Base-by-base conservation (phyloP, 1,139 yeast species). In the Yamadazyma membranifaciens region DNA sequence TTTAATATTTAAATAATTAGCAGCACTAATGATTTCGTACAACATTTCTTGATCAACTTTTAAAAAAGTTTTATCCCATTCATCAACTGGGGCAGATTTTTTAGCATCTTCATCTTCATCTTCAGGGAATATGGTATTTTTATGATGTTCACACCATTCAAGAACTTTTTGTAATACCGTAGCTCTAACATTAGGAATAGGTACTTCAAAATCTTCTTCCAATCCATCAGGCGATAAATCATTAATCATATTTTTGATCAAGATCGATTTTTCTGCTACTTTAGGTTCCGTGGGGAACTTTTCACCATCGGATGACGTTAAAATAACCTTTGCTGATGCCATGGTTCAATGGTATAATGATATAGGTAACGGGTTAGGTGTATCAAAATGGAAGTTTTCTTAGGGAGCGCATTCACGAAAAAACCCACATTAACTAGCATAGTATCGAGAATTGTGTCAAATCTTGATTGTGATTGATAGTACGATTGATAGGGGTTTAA, bases 31-130 rank as follows among this genome's bases (percentile, higher is more conserved):
- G 63, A 94, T 92, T 62, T 92, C 98, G 59, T 92, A 94, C 49
- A 94, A 79, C 97, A 94, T 89, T 60, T 94, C 98, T 65, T 94
- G 98, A 65, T 94, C 98, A 33, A 94, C 98, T 54, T 88, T 87
- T 59, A 94, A 78, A 63, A 92, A 94, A 62, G 86, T 88, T 63
- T 87, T 87, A 67, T 94, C 98, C 98, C 98, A 94, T 45, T 91
- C 95, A 50, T 87, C 92, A 42, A 92, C 84, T 1, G 92, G 92
- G 4, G 88, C 87, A 5, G 87, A 76, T 54, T 86, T 87, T 56
- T 87, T 87, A 20, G 89, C 80, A 57, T 84, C 92, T 49, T 85
- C 94, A 46, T 82, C 86, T 45, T 84, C 91, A 46, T 80, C 87
- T 36, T 69, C 75, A 15, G 86, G 86, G 65, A 84, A 84, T 24